Evolutionary conservation across 306 rosid species (phyloP).

Genomic region (Leucaena leucocephala): DNA sequence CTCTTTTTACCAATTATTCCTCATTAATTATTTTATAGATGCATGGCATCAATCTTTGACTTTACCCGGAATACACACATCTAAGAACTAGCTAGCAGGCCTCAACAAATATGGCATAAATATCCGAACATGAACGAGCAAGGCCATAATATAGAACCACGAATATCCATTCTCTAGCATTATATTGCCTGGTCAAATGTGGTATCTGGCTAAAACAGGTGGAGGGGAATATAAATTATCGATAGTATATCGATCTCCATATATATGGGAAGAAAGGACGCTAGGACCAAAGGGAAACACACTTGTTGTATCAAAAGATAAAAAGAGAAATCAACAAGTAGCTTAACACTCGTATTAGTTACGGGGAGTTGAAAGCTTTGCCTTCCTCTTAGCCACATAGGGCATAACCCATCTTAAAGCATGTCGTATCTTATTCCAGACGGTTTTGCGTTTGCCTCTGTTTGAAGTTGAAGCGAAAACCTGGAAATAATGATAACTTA

Average conservation of each 20-base stretch:
- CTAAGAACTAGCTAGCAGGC: neutral
- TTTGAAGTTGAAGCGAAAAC: neutral
- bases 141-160: neutral
- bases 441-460: slow-evolving; percentile 40
- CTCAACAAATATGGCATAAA: neutral
- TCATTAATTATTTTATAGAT: neutral
- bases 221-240: no score
- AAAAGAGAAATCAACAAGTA: neutral
- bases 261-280: neutral
- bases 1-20: neutral
- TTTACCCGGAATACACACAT: neutral
- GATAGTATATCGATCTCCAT: no score
- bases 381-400: slow-evolving; percentile 35
- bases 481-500: neutral
- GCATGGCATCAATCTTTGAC: neutral
- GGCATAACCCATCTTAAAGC: slow-evolving; percentile 35
- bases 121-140: neutral
- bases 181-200: neutral
- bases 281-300: neutral
- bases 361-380: slow-evolving; percentile 7
- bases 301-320: neutral
- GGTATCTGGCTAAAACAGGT: no score
- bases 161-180: neutral
- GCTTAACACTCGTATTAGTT: neutral
- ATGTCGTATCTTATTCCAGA: slow-evolving; percentile 43